Evolutionary conservation across 2,329 filamentous ascomycete species (phyloP), one percentile per base, ranked within the genome.

Genomic region (Neonectria sp.): DNA sequence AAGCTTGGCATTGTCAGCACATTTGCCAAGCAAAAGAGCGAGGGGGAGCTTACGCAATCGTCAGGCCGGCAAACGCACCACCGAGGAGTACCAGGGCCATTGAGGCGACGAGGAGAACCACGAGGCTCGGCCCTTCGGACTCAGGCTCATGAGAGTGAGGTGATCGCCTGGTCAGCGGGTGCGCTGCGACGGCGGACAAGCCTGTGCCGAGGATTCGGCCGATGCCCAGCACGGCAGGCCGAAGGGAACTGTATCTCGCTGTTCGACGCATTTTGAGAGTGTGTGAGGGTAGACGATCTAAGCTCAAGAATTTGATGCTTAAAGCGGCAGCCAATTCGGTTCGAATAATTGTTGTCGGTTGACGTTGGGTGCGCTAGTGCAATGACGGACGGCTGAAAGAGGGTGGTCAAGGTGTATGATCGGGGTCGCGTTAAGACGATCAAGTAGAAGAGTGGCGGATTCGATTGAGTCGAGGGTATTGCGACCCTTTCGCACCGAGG

Each of bases 21-120:
- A 55, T 67, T 48, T 67, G 60, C 62, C 63, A 68, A 63, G 70
- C 11, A 33, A 61, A 55, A 43, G 15, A 68, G 67, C 57, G 46
- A 57, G 35, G 35, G 12, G 37, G 59, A 55, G 86, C 90, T 79
- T 83, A 92, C 88, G 93, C 93, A 78, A 96, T 95, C 21, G 96
- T 99, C 81, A 99, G 83, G 37, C 96, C 96, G 11, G 96, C 96
- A 83, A 99, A 99, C 45, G 94, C 94, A 69, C 96, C 96, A 69
- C 96, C 96, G 1, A 93, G 88, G 68, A 98, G 84, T 11, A 98
- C 96, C 63, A 99, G 87, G 27, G 90, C 87, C 67, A 94, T 88
- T 21, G 95, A 97, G 33, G 95, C 86, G 63, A 91, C 86, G 69
- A 96, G 88, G 77, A 98, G 94, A 52, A 95, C 84, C 93, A 93